Conservation (phyloP, 495 filamentous ascomycete genomes). For the Tuber aestivum region DNA sequence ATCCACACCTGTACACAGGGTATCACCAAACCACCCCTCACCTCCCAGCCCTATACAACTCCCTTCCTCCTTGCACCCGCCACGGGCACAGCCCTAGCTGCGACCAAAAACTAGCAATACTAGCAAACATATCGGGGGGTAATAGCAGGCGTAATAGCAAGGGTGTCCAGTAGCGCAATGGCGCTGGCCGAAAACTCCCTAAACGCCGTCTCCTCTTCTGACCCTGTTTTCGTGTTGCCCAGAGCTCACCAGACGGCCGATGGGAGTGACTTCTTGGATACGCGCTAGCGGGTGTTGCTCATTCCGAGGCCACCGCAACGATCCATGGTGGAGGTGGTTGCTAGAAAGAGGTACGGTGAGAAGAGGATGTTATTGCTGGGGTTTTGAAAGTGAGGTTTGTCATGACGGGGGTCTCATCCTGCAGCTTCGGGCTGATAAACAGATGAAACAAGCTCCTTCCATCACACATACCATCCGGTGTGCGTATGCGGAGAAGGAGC, state of each 20-base stretch:
- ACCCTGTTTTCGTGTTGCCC: slow-evolving; percentile 7
- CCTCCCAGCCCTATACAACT: slow-evolving; percentile 15
- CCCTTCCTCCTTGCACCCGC: slow-evolving; percentile 29
- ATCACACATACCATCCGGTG: slow-evolving; percentile 30
- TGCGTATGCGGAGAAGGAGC: slow-evolving; percentile 16
- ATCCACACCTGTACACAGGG: neutral
- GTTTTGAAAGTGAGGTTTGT: neutral
- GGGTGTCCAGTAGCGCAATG: slow-evolving; percentile 35
- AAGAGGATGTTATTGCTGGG: slow-evolving; percentile 24
- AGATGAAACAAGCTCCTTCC: slow-evolving; percentile 25
- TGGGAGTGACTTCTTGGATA: slow-evolving; percentile 28
- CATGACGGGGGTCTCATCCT: slow-evolving; percentile 16
- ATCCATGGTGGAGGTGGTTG: slow-evolving; percentile 25
- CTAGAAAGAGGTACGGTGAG: slow-evolving; percentile 19
- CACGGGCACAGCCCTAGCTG: slow-evolving; percentile 29
- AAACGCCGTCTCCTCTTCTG: slow-evolving; percentile 30
- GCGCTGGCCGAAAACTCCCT: slow-evolving; percentile 34
- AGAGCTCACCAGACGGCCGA: slow-evolving; percentile 29
- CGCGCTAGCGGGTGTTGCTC: slow-evolving; percentile 40
- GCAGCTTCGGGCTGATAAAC: slow-evolving; percentile 19
- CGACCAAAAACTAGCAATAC: slow-evolving; percentile 36
- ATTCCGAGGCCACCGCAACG: slow-evolving; percentile 36
- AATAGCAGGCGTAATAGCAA: slow-evolving; percentile 39
- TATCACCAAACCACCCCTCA: neutral
- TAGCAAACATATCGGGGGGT: no score